Base-by-base conservation (phyloP, 1,284 basidiomycete genomes). In the Mixia osmundae region DNA sequence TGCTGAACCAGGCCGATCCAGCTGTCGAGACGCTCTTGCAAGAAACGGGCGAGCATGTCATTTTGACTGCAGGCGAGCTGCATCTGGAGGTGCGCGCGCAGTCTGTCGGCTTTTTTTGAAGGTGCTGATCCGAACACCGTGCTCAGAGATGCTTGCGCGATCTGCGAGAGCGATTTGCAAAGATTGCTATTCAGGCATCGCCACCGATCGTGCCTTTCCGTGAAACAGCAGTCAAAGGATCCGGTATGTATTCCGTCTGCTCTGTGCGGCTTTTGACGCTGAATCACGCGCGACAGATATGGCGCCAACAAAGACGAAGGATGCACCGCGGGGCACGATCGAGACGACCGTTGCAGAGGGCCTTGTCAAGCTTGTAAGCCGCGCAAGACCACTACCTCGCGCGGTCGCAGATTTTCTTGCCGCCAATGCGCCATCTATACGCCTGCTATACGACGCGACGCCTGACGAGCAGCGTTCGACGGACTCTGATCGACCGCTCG, bases 21-120 rank as follows among this genome's bases (percentile, higher is more conserved):
- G 97, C 87, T 49, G 89, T 91, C 12, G 83, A 97, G 55, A 87
- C 79, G 0, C 77, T 94, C 53, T 80, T 95, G 44, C 89, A 97
- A 57, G 72, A 83, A 50, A 94, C 85, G 0, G 91, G 91, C 27
- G 91, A 99, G 57, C 79, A 94, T 56, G 91, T 97, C 38, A 94
- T 99, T 47, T 59, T 95, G 43, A 80, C 82, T 5, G 91, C 91
- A 0, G 91, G 91, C 37, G 91, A 97, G 54, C 60, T 99, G 38
- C 91, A 97, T 56, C 62, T 97, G 16, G 89, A 97, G 68, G 82
- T 80, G 26, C 39, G 59, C 41, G n/a, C n/a, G n/a, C n/a, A n/a
- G 3, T 30, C 25, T 3, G 30, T 18, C n/a, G 21, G n/a, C 7
- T 23, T 25, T 28, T 16, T 28, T 9, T 23, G 14, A 7, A 41